Conservation (phyloP, 768 basidiomycete genomes). For the Pleurotus djamor region DNA sequence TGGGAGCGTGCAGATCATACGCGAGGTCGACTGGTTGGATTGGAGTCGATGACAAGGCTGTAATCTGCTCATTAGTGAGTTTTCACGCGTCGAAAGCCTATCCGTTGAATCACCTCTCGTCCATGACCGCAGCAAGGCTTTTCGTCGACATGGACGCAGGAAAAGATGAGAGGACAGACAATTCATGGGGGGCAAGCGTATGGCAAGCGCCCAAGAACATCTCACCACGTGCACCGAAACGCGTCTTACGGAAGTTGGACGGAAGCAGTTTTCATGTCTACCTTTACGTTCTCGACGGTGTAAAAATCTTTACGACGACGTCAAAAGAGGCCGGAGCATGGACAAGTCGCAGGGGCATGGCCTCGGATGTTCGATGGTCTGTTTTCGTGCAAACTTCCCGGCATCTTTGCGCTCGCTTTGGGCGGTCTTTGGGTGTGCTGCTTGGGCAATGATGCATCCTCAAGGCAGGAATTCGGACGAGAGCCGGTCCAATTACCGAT, state of each 20-base stretch:
- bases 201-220: neutral
- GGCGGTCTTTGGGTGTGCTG: too few species aligned
- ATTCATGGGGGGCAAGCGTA: too few species aligned
- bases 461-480: neutral
- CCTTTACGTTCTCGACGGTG: too few species aligned
- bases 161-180: too few species aligned
- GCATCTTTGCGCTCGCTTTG: too few species aligned
- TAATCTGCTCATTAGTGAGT: neutral
- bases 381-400: too few species aligned
- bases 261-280: too few species aligned
- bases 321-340: neutral
- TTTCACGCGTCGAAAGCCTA: neutral
- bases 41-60: neutral
- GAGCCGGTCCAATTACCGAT: neutral
- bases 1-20: slow-evolving; percentile 14
- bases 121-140: too few species aligned
- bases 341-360: neutral
- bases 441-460: neutral
- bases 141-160: too few species aligned
- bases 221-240: neutral
- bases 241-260: neutral
- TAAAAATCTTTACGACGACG: neutral
- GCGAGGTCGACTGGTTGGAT: slow-evolving; percentile 14
- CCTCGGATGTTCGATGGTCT: neutral
- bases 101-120: too few species aligned